Conservation (phyloP, 345 rosid genomes). For the Eucalyptus shirleyi region DNA sequence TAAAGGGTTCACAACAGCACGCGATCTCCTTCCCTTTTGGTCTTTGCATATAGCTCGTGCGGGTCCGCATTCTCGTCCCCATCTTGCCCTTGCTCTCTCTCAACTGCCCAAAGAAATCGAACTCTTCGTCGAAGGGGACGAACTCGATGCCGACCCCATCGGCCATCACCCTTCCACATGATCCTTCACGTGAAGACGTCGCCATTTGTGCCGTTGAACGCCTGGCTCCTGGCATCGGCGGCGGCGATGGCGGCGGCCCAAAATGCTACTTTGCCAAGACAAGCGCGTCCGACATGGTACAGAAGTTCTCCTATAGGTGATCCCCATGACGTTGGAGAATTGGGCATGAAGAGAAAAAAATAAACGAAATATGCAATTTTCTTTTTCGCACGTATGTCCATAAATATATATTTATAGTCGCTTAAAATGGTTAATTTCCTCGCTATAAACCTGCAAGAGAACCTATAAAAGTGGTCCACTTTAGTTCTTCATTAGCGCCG, state of each 20-base stretch:
- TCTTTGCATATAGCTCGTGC: conserved; percentile 2
- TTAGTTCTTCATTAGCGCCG: not conserved
- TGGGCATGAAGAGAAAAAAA: not conserved
- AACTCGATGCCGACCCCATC: conserved; percentile 7
- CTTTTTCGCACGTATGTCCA: too few relatives aligned
- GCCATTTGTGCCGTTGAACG: conserved; percentile 21
- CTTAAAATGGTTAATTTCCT: not conserved
- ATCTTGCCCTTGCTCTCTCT: not conserved
- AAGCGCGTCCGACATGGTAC: conserved; percentile 10
- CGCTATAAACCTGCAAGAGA: not conserved
- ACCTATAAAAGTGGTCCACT: not conserved
- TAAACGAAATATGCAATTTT: too few relatives aligned
- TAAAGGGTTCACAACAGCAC: too few relatives aligned
- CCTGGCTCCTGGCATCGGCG: not conserved
- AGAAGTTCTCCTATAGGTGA: conserved; percentile 25
- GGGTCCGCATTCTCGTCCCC: conserved; percentile 25
- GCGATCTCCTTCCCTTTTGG: conserved; percentile 2
- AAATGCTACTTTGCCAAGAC: conserved; percentile 15
- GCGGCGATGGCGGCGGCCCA: conserved; percentile 2
- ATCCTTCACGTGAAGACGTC: conserved; percentile 19
- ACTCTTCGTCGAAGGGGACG: conserved; percentile 7
- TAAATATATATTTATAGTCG: too few relatives aligned
- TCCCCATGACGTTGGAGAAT: fast-evolving
- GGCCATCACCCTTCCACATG: conserved; percentile 8
- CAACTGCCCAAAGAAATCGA: conserved; percentile 7